Evolutionary conservation across 441 rosid species (phyloP), one percentile per base, ranked within the genome.

Genomic region (Viola pubescens): DNA sequence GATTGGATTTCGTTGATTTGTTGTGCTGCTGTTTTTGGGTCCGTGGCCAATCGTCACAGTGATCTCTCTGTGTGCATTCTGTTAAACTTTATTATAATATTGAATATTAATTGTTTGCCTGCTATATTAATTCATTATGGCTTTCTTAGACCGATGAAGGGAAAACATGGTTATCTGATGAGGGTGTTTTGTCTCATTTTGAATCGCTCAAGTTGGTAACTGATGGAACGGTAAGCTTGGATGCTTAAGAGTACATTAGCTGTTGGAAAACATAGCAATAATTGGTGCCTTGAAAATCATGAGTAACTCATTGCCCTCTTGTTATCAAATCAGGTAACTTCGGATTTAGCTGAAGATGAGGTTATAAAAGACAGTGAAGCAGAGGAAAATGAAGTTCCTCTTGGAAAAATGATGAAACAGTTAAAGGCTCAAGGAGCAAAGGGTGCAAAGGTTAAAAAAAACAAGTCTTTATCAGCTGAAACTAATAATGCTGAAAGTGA

Each of bases 141-240:
- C 69, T 76, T 67, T 62, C 54, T 62, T 78, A 89, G 95, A 84
- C 62, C 65, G 75, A 61, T 61, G 84, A 78, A 75, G 76, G 82
- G 66, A 61, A 76, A 59, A 81, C 91, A 50, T 94, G 99, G 99
- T 70, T 94, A 72, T 92, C 87, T 70, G 98, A 89, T 70, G 95
- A 83, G 76, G 79, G 75, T 72, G 83, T 82, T 68, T 59, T 80
- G 74, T 60, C 85, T 68, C 94, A 91, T 70, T 83, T 91, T 72
- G 82, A 83, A 49, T 75, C 81, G 9, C 87, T 94, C 5, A 78
- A 86, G 78, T 67, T 86, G 56, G 94, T 83, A 56, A 68, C 75
- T 64, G 78, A 78, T 69, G 73, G 74, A 76, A 66, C 48, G 48
- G 99, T 94, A 84, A 68, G 83, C 63, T 71, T 58, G 65, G 51